A percentile compares a stretch with the other conserved stretches of the same genome.
Evolutionary conservation across 108 stramenopile genomes (phyloP).

Genomic region (Skeletonema menzelii): DNA sequence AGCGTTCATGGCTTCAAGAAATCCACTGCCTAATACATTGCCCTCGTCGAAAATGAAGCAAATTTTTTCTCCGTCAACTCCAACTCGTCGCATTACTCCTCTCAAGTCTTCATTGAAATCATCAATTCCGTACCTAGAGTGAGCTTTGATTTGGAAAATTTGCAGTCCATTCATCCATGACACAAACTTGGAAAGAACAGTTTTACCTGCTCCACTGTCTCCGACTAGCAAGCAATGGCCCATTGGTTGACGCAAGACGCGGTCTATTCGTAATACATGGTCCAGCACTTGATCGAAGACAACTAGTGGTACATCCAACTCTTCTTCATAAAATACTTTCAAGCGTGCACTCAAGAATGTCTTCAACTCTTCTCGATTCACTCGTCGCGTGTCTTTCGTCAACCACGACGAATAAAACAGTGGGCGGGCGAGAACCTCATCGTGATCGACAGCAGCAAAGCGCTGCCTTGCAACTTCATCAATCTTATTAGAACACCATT

Average conservation of each 20-base stretch:
- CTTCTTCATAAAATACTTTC: conserved; percentile 97
- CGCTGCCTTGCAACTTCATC: conserved; percentile 72
- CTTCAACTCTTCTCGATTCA: conserved; percentile 80
- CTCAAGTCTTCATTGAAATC: conserved; percentile 98
- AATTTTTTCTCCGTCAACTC: conserved; percentile 95
- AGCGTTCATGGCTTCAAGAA: conserved; percentile 99
- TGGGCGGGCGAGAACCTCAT: conserved; percentile 81
- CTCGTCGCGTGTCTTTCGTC: conserved; percentile 87
- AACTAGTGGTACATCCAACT: conserved; percentile 96
- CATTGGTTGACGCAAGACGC: conserved; percentile 90
- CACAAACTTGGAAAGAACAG: conserved; percentile 82
- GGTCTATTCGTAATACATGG: conserved; percentile 87
- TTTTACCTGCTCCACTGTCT: conserved; percentile 90
- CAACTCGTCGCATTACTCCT: conserved; percentile 90
- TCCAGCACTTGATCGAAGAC: conserved; percentile 97
- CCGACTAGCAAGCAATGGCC: conserved; percentile 93
- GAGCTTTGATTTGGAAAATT: conserved; percentile 95
- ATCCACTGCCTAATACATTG: conserved; percentile 90
- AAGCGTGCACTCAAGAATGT: conserved; percentile 88
- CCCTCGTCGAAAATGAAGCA: conserved; percentile 99
- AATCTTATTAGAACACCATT: conserved; percentile 87
- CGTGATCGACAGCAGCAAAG: conserved; percentile 86
- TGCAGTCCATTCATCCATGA: conserved; percentile 98
- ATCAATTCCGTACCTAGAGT: conserved; percentile 89
- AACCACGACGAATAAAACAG: conserved; percentile 95